Evolutionary conservation across 805 yeast species (phyloP).

Genomic region (Ogataea parapolymorpha): DNA sequence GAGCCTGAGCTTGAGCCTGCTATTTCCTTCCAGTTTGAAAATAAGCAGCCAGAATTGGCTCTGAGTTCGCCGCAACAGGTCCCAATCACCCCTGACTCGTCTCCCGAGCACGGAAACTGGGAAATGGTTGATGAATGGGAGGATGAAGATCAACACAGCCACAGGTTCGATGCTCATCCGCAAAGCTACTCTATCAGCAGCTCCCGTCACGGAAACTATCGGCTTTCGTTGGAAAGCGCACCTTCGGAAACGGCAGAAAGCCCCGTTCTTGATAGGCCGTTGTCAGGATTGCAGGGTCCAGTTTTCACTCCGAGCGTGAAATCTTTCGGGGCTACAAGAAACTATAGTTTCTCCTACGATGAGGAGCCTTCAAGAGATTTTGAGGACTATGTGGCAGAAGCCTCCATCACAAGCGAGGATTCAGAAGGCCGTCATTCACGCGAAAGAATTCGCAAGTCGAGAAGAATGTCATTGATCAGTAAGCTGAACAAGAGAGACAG

Average conservation of each 20-base stretch:
- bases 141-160: neutral
- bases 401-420: constrained; percentile 6
- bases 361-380: constrained; percentile 21
- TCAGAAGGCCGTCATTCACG: neutral
- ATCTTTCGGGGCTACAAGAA: constrained; percentile 19
- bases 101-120: constrained; percentile 3
- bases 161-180: neutral
- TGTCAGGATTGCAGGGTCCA: constrained; percentile 59
- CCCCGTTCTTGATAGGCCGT: constrained; percentile 23
- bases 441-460: constrained; percentile 12
- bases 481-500: constrained; percentile 15
- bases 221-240: constrained; percentile 4
- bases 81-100: neutral
- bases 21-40: neutral
- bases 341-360: constrained; percentile 26
- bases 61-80: neutral
- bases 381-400: constrained; percentile 21
- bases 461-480: constrained; percentile 13
- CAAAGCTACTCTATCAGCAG: neutral
- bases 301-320: constrained; percentile 39
- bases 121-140: constrained; percentile 2
- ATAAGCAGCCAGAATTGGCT: neutral
- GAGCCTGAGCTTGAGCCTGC: constrained; percentile 3
- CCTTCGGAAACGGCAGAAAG: neutral
- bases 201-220: neutral